phyloP scores from a whole-genome alignment of 1,284 basidiomycete genomes.

The Sporisorium scitamineum region DNA sequence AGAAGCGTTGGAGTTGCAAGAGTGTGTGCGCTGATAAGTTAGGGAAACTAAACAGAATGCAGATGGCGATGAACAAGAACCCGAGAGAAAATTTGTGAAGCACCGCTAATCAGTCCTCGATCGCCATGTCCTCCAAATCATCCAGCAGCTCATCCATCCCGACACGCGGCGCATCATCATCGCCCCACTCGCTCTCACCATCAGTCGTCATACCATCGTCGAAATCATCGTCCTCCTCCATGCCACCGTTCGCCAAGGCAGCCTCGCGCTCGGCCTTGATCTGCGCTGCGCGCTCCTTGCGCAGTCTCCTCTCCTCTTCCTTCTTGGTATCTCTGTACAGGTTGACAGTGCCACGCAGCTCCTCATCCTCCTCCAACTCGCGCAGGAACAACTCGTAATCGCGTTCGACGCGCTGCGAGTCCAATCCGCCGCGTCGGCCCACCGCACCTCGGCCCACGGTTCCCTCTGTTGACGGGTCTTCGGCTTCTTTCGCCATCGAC shows the following conservation, averaged over 20 bases:
- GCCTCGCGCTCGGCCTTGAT: conserved; percentile 61
- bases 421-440: conserved; percentile 87
- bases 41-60: not conserved
- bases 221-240: conserved; percentile 69
- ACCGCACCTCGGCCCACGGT: conserved; percentile 81
- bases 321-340: conserved; percentile 78
- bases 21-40: not conserved
- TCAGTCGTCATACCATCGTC: conserved; percentile 66
- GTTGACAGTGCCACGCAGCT: conserved; percentile 89
- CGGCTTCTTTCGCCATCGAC: conserved; percentile 93
- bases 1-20: conserved; percentile 12
- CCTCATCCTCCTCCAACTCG: conserved; percentile 95
- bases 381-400: conserved; percentile 97
- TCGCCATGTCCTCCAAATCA: conserved; percentile 78
- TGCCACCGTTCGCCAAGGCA: conserved; percentile 71
- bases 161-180: conserved; percentile 73
- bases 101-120: conserved; percentile 54
- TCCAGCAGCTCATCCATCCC: conserved; percentile 89
- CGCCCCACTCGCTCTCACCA: conserved; percentile 79
- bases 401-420: conserved; percentile 92
- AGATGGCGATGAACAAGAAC: not conserved
- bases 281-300: conserved; percentile 65
- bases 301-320: conserved; percentile 57
- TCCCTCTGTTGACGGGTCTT: conserved; percentile 70
- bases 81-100: too few relatives aligned